Percentiles rank a stretch among this genome's conserved stretches.
These are phyloP conservation scores for Talaromyces verruculosus DNA, from an alignment of 2,329 filamentous ascomycete genomes.

Conservation along the genomic window DNA sequence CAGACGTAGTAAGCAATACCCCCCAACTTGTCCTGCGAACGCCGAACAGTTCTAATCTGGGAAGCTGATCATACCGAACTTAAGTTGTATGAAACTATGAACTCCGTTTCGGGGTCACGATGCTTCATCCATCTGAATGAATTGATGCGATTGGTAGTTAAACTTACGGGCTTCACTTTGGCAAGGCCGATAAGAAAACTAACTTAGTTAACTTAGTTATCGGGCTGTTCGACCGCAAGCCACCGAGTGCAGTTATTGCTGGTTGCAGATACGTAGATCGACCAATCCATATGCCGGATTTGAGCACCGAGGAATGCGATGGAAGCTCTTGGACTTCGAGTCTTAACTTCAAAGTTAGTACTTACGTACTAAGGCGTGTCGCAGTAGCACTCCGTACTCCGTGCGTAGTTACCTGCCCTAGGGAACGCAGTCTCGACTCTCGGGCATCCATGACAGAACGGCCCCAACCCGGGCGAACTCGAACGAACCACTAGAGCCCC, in stretches of 20 bases:
- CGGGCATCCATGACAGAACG: background rate
- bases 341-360: background rate
- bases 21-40: background rate
- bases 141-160: background rate
- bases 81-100: background rate
- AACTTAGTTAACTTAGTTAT: background rate
- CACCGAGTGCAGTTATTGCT: background rate
- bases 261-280: background rate
- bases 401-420: background rate
- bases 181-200: background rate
- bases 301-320: background rate
- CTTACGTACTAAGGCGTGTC: background rate
- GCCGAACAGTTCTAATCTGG: background rate
- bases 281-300: background rate
- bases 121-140: background rate
- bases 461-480: background rate
- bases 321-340: background rate
- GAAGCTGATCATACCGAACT: background rate
- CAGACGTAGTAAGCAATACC: background rate
- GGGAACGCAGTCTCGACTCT: background rate
- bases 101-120: background rate
- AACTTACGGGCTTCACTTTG: background rate
- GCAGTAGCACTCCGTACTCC: constrained; percentile 1
- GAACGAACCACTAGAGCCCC: background rate
- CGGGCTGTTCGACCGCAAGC: background rate